A percentile compares a stretch with the other conserved stretches of the same genome.
Conservation (phyloP, 73 alveolate species). For the Halteria grandinella region DNA sequence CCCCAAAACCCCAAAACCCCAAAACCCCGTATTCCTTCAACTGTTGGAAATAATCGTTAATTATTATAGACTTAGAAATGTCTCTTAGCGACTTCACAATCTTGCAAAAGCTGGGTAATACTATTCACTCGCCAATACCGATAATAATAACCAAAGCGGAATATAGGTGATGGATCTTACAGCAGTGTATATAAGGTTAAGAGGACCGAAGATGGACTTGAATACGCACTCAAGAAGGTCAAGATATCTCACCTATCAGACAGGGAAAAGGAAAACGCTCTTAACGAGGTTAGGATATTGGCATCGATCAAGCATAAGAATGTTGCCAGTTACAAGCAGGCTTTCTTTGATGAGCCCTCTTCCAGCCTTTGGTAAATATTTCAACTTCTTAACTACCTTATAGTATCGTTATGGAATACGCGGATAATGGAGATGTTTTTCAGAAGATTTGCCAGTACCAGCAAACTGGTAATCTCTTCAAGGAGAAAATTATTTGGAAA, state of each 20-base stretch:
- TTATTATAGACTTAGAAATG: constrained; percentile 23
- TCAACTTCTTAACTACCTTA: constrained; percentile 12
- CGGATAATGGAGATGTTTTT: constrained; percentile 84
- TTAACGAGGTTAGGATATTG: constrained; percentile 89
- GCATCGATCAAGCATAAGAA: constrained; percentile 87
- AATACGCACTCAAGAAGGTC: constrained; percentile 88
- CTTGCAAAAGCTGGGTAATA: constrained; percentile 20
- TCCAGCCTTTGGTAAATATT: constrained; percentile 53
- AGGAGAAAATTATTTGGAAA: constrained; percentile 83
- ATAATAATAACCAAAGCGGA: background rate
- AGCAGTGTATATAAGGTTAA: constrained; percentile 80
- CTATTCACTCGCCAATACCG: too few relatives aligned
- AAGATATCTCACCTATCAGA: constrained; percentile 76
- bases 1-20: too few relatives aligned
- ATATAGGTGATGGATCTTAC: constrained; percentile 87
- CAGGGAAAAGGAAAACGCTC: constrained; percentile 87
- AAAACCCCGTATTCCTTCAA: constrained; percentile 4
- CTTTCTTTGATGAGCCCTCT: constrained; percentile 85
- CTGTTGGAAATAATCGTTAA: background rate
- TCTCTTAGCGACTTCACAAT: constrained; percentile 22
- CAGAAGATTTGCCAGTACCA: constrained; percentile 73
- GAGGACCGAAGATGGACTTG: constrained; percentile 72
- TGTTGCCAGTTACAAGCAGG: constrained; percentile 87
- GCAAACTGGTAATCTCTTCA: constrained; percentile 65
- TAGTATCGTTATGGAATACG: constrained; percentile 81